A percentile compares a stretch with the other conserved stretches of the same genome.
These are phyloP conservation scores for Leishmania aethiopica DNA, from an alignment of 208 protist species.

Conservation along the genomic window DNA sequence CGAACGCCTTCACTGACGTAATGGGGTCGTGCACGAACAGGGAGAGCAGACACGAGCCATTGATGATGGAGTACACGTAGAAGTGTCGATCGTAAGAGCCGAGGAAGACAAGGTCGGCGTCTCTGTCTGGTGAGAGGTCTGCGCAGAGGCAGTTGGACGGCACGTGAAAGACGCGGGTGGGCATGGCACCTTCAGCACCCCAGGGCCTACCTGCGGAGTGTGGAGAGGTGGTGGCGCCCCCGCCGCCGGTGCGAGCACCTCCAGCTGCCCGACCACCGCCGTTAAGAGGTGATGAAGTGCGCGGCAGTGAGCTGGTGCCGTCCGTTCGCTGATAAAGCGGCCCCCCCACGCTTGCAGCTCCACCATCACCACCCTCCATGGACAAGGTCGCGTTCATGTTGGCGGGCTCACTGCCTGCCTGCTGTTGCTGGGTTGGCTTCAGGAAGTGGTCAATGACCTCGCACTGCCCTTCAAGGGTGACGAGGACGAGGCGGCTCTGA, in stretches of 20 bases:
- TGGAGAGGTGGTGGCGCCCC: background rate
- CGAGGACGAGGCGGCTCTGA: conserved; percentile 57
- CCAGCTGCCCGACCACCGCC: background rate
- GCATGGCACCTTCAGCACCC: background rate
- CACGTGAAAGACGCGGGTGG: conserved; percentile 65
- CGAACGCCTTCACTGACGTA: conserved; percentile 70
- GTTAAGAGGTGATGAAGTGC: background rate
- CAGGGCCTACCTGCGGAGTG: background rate
- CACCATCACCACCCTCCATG: background rate
- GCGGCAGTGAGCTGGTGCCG: conserved; percentile 14
- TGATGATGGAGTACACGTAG: conserved; percentile 75
- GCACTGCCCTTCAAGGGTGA: conserved; percentile 90
- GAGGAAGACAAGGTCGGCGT: conserved; percentile 57
- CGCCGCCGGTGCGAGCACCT: background rate
- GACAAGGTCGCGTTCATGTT: conserved; percentile 1
- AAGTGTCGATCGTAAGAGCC: conserved; percentile 79
- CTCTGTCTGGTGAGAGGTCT: conserved; percentile 46
- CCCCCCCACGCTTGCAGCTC: background rate
- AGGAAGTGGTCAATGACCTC: conserved; percentile 82
- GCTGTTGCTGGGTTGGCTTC: conserved; percentile 1
- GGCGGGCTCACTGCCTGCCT: background rate
- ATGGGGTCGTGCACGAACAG: conserved; percentile 80
- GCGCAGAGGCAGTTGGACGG: conserved; percentile 83
- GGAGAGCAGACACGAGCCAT: conserved; percentile 60
- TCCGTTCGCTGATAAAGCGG: background rate